phyloP scores from a whole-genome alignment of 2,329 filamentous ascomycete genomes.

The Coniosporium uncinatum region DNA sequence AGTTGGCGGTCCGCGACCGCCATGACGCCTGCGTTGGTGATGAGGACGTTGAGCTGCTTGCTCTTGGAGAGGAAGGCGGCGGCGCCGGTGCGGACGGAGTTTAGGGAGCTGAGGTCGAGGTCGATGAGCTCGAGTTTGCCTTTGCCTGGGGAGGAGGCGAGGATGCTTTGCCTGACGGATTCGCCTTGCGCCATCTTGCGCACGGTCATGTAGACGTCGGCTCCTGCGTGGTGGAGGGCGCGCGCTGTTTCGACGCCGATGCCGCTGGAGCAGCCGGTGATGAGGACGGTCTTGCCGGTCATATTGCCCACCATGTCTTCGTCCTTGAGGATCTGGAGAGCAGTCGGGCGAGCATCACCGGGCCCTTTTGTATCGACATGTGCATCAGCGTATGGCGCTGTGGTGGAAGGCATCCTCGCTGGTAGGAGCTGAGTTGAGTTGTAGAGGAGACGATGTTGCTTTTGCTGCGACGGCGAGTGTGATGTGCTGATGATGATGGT shows the following conservation, averaged over 20 bases:
- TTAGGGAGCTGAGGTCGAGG: conserved; percentile 17
- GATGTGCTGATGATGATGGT: too few species aligned
- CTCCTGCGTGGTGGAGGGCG: conserved; percentile 27
- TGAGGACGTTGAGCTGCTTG: conserved; percentile 17
- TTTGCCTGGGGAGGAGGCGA: conserved; percentile 6
- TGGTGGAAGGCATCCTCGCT: too few species aligned
- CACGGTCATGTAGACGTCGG: conserved; percentile 35
- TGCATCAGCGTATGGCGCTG: not conserved
- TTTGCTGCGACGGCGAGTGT: too few species aligned
- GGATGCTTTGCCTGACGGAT: conserved; percentile 14
- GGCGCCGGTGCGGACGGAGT: conserved; percentile 13
- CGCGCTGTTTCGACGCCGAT: conserved; percentile 74
- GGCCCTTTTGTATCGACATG: conserved; percentile 19
- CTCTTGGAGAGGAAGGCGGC: conserved; percentile 8
- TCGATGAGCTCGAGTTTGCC: conserved; percentile 14
- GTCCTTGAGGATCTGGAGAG: conserved; percentile 30
- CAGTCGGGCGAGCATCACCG: conserved; percentile 33
- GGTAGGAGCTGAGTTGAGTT: too few species aligned
- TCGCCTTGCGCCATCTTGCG: conserved; percentile 34
- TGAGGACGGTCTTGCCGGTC: conserved; percentile 84
- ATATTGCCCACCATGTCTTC: conserved; percentile 45
- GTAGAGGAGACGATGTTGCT: too few species aligned
- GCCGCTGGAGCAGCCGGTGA: conserved; percentile 90
- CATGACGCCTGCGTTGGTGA: conserved; percentile 22
- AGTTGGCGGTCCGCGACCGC: conserved; percentile 11